Conservation (phyloP, 805 yeast genomes). For the Spathaspora arborariae region DNA sequence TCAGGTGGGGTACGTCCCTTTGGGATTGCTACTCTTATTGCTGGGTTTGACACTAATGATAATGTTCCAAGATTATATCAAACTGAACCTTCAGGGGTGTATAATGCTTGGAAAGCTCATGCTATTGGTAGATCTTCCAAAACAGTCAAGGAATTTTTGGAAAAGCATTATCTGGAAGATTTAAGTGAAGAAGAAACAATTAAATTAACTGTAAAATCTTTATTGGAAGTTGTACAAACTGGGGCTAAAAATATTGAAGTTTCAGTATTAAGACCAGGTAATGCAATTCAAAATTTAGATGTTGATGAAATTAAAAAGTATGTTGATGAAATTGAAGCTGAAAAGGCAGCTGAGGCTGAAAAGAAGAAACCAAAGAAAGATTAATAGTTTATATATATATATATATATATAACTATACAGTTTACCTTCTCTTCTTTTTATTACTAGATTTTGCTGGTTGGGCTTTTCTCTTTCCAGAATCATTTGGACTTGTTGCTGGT, state of each 20-base stretch:
- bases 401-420: not conserved
- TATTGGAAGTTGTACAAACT: slow-evolving; percentile 95
- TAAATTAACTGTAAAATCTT: slow-evolving; percentile 76
- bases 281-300: slow-evolving; percentile 53
- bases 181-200: slow-evolving; percentile 67
- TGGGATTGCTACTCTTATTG: slow-evolving; percentile 91
- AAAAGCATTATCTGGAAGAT: slow-evolving; percentile 73
- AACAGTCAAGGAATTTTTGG: slow-evolving; percentile 93
- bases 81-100: slow-evolving; percentile 97
- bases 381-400: slow-evolving; percentile 7
- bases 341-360: slow-evolving; percentile 79
- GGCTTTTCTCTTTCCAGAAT: slow-evolving; percentile 25
- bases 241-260: slow-evolving; percentile 96
- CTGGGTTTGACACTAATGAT: slow-evolving; percentile 91
- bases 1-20: slow-evolving; percentile 98
- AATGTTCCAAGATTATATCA: slow-evolving; percentile 77
- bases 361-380: slow-evolving; percentile 51
- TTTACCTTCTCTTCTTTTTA: slow-evolving; percentile 21
- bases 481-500: slow-evolving; percentile 34
- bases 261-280: slow-evolving; percentile 74
- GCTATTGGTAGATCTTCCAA: slow-evolving; percentile 94
- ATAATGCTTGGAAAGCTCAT: slow-evolving; percentile 96
- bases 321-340: slow-evolving; percentile 82
- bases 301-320: slow-evolving; percentile 69
- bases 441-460: slow-evolving; percentile 30